Evolutionary conservation across 148 eudicot genomes (phyloP).

Genomic region (Amaranthus hypochondriacus): DNA sequence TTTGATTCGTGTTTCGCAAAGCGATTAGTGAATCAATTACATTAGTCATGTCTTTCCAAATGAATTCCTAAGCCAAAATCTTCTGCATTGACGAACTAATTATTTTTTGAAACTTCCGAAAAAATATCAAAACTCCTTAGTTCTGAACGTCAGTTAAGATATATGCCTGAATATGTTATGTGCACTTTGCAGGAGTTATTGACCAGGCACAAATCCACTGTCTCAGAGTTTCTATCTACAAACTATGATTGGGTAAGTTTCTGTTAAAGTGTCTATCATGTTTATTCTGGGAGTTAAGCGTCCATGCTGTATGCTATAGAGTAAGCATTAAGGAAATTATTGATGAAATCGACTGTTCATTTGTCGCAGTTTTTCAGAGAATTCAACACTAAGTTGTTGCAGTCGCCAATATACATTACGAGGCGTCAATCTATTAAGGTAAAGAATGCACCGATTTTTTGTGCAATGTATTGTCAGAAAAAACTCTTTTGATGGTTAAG

Average conservation of each 20-base stretch:
- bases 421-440: conserved; percentile 69
- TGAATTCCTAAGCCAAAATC: too few relatives aligned
- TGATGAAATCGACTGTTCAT: not conserved
- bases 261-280: not conserved
- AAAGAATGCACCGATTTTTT: not conserved
- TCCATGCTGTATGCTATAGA: not conserved
- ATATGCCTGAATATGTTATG: too few relatives aligned
- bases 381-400: conserved; percentile 50
- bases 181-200: conserved; percentile 35
- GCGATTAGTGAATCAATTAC: too few relatives aligned
- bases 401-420: conserved; percentile 62
- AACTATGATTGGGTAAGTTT: conserved; percentile 42
- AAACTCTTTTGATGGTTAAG: not conserved
- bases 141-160: too few relatives aligned
- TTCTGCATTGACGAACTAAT: too few relatives aligned
- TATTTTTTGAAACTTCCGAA: too few relatives aligned
- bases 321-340: not conserved
- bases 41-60: too few relatives aligned
- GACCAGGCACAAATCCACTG: conserved; percentile 52
- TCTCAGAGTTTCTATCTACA: conserved; percentile 43
- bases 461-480: not conserved
- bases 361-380: conserved; percentile 52
- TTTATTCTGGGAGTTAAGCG: not conserved
- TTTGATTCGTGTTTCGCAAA: too few relatives aligned
- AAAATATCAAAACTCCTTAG: too few relatives aligned